These are phyloP conservation scores for Ceratobasidium sp. DNA, from an alignment of 1,284 basidiomycete species.

Conservation along the genomic window DNA sequence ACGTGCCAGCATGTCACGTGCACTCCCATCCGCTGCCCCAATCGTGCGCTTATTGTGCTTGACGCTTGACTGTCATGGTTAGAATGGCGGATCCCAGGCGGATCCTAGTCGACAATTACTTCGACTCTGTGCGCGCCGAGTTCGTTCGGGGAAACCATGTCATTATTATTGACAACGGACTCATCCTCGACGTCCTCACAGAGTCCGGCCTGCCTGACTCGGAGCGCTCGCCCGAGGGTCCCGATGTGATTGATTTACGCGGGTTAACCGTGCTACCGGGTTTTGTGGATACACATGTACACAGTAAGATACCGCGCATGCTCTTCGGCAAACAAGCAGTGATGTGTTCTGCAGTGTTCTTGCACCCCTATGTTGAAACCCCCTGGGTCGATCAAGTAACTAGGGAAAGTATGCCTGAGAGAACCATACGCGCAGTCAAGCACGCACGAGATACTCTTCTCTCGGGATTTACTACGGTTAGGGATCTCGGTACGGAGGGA, in stretches of 20 bases:
- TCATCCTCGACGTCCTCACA: slow-evolving; percentile 13
- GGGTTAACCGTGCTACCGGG: slow-evolving; percentile 63
- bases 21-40: neutral
- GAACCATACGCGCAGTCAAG: slow-evolving; percentile 64
- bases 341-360: slow-evolving; percentile 56
- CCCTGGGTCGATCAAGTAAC: slow-evolving; percentile 69
- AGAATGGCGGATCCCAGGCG: neutral
- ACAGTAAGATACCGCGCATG: slow-evolving; percentile 53
- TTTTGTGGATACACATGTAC: slow-evolving; percentile 71
- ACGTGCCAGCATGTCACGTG: neutral
- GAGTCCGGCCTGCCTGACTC: neutral
- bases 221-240: neutral
- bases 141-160: slow-evolving; percentile 15
- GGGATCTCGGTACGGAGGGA: slow-evolving; percentile 70
- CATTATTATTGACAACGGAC: slow-evolving; percentile 21
- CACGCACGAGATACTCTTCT: slow-evolving; percentile 66
- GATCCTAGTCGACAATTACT: slow-evolving; percentile 26
- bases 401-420: slow-evolving; percentile 61
- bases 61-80: neutral
- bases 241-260: slow-evolving; percentile 57
- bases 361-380: slow-evolving; percentile 66
- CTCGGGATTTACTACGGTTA: slow-evolving; percentile 71
- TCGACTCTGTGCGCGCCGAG: slow-evolving; percentile 17
- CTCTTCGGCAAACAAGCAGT: neutral
- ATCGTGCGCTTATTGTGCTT: neutral